Evolutionary conservation across 176 grass and related monocot genomes (phyloP), one percentile per base, ranked within the genome.

Genomic region (Musa troglodytarum): DNA sequence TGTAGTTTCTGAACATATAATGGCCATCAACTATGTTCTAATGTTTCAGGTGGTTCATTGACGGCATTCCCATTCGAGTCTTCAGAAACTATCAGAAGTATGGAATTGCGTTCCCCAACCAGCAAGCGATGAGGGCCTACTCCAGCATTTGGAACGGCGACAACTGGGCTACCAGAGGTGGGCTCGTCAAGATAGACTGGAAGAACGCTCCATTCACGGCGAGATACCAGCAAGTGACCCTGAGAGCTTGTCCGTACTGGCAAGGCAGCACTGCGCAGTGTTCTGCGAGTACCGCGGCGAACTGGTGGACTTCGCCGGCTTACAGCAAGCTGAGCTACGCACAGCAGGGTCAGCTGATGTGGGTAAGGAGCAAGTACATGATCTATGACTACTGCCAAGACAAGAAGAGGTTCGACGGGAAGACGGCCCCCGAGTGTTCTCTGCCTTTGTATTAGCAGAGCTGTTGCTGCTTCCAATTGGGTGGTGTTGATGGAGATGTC

Each of bases 41-140:
- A 4, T 8, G 0, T 16, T 14, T 49, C 77, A 94, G 91, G 51
- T 88, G 86, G 54, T 72, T 74, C 49, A 84, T 94, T 50, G 91
- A 94, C 82, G 86, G 81, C 0, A 17, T 55, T 63, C 73, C 81
- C 70, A 80, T 94, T 67, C 72, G 91, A 1, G 76, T 76, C 26
- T 94, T 86, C 88, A 90, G 88, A 82, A 94, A 94, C 88, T 68
- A 85, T 49, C 1, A 78, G 67, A 76, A 53, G 0, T 2, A 82
- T 0, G 85, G 81, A 8, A 28, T 91, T 20, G 20, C 76, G 23
- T 95, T 69, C 75, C 92, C 85, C 62, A 76, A 50, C 49, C 76
- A 80, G 85, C 92, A 90, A 82, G 29, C 24, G 79, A 85, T 88
- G 88, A 80, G 84, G 0, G 11, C 63, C 63, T 65, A 24, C 63